Evolutionary conservation across 495 filamentous ascomycete species (phyloP), one percentile per base, ranked within the genome.

Genomic region (Aspergillus indologenus): DNA sequence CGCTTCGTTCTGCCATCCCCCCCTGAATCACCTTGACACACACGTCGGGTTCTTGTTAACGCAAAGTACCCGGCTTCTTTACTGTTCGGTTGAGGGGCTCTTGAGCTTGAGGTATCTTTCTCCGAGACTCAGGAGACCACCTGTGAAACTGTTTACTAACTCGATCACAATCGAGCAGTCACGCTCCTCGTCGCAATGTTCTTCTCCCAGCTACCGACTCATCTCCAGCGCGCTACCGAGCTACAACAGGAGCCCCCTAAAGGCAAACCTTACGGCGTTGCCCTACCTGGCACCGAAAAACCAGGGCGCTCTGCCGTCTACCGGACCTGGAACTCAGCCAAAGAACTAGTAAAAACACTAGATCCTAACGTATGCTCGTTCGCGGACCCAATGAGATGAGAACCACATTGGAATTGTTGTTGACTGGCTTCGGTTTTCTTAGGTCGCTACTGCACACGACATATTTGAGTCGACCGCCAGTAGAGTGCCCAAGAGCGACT

Each of bases 221-320:
- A 81, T 34, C 66, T 80, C 45, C 69, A 70, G 43, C 72, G 73
- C 55, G 76, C 78, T 14, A 68, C 70, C 45, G 74, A 81, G 58
- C 67, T 79, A 26, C 66, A 63, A 45, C 53, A 72, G 51, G 71
- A 71, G 22, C 77, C 79, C 46, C 78, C 78, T 9, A 74, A 74
- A 44, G 78, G 78, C 9, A 68, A 58, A 18, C 76, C 79, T 1
- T 82, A 79, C 61, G 78, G 76, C 34, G 77, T 96, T 3, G 75
- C 89, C 17, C 57, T 98, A 29, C 86, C 90, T 6, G 90, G 88
- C 54, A 85, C 86, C 26, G 82, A 91, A 75, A 72, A 81, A 57
- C 84, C 86, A 23, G 92, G 88, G 46, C 84, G 90, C 56, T 89
- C 81, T 21, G 75, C 82, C 31, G 75, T 95, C 56, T 98, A 97